These are phyloP conservation scores for Capronia epimyces DNA, from an alignment of 2,329 filamentous ascomycete species.

Conservation along the genomic window DNA sequence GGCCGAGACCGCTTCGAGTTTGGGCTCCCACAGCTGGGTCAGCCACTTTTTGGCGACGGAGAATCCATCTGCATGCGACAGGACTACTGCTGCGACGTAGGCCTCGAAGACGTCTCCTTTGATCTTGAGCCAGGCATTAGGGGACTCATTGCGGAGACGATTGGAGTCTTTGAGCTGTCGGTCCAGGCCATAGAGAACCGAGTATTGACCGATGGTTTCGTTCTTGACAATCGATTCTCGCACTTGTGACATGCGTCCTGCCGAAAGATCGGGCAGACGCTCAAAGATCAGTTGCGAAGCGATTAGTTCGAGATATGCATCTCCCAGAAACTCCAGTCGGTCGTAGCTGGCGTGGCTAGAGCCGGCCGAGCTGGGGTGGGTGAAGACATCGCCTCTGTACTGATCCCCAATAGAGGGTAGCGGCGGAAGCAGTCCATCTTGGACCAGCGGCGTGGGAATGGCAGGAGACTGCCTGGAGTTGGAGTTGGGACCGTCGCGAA, in stretches of 20 bases:
- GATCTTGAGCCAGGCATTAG: conserved; percentile 59
- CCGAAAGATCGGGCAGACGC: conserved; percentile 59
- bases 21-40: conserved; percentile 65
- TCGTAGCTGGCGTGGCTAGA: conserved; percentile 57
- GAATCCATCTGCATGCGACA: conserved; percentile 60
- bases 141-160: conserved; percentile 29
- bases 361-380: conserved; percentile 16
- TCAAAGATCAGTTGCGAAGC: conserved; percentile 69
- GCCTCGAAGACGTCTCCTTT: conserved; percentile 86
- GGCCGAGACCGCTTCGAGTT: conserved; percentile 43
- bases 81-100: conserved; percentile 73
- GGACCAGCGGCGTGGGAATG: background rate
- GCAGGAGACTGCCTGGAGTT: background rate
- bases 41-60: conserved; percentile 63
- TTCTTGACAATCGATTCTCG: conserved; percentile 79
- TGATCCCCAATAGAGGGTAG: conserved; percentile 22
- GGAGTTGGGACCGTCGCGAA: background rate
- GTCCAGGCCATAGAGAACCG: conserved; percentile 65
- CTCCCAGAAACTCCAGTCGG: conserved; percentile 79
- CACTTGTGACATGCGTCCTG: conserved; percentile 67
- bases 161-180: conserved; percentile 54
- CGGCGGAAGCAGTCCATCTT: conserved; percentile 19
- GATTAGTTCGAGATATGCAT: conserved; percentile 75
- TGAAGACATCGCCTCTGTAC: conserved; percentile 23
- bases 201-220: conserved; percentile 65